These are phyloP conservation scores for Porogramme epimiltina DNA, from an alignment of 1,284 basidiomycete species.

Conservation along the genomic window DNA sequence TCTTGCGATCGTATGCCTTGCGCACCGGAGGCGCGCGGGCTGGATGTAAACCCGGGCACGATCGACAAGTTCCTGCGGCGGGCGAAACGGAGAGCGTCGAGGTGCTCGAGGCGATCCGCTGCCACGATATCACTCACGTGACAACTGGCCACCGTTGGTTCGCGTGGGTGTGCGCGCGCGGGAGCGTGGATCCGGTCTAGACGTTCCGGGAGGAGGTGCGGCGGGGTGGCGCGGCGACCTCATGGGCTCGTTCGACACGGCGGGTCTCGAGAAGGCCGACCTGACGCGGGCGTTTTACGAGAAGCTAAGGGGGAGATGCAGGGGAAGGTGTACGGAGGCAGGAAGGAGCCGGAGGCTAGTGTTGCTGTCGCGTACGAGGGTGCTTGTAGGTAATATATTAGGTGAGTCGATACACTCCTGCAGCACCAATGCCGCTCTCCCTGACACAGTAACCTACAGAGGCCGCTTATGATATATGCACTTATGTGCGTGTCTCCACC, in stretches of 20 bases:
- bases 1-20: slow-evolving; percentile 87
- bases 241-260: slow-evolving; percentile 84
- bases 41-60: slow-evolving; percentile 86
- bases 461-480: no score
- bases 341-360: not conserved
- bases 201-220: slow-evolving; percentile 79
- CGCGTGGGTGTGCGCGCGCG: slow-evolving; percentile 71
- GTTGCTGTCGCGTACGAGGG: slow-evolving; percentile 15
- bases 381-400: not conserved
- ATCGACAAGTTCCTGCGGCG: slow-evolving; percentile 77
- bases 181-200: slow-evolving; percentile 67
- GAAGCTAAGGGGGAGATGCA: slow-evolving; percentile 63
- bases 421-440: no score
- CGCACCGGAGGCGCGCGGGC: slow-evolving; percentile 86
- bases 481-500: no score
- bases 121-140: slow-evolving; percentile 85
- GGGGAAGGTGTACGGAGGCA: slow-evolving; percentile 4
- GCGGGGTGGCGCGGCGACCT: slow-evolving; percentile 76
- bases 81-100: slow-evolving; percentile 74
- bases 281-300: slow-evolving; percentile 74
- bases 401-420: not conserved
- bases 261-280: slow-evolving; percentile 76
- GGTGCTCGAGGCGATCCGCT: slow-evolving; percentile 77
- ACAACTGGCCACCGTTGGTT: slow-evolving; percentile 87
- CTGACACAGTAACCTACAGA: no score